Conservation (phyloP, 2,329 filamentous ascomycete species). For the Fusarium sp. region DNA sequence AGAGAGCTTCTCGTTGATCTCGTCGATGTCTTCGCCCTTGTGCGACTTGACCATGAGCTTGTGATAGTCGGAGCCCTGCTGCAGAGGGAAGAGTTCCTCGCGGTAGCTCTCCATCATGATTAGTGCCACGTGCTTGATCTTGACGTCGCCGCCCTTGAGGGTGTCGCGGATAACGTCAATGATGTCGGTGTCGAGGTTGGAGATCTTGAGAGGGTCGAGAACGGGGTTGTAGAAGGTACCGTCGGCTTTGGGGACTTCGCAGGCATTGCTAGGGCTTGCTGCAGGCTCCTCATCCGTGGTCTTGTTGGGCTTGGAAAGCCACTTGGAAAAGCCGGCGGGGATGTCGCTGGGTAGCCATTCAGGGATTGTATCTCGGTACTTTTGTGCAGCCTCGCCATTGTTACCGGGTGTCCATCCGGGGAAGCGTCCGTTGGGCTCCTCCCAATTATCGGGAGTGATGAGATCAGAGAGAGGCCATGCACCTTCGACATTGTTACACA, state of each 20-base stretch:
- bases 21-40: constrained; percentile 33
- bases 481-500: constrained; percentile 31
- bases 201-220: constrained; percentile 53
- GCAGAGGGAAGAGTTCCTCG: constrained; percentile 56
- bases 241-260: constrained; percentile 2
- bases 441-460: constrained; percentile 39
- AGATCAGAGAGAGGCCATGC: constrained; percentile 46
- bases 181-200: constrained; percentile 49
- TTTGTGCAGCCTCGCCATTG: constrained; percentile 29
- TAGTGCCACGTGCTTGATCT: constrained; percentile 57
- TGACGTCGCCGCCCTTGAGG: constrained; percentile 41
- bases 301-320: constrained; percentile 26
- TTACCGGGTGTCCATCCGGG: constrained; percentile 48
- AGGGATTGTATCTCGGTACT: constrained; percentile 40
- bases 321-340: constrained; percentile 44
- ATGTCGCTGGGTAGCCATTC: constrained; percentile 42
- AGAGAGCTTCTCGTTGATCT: constrained; percentile 41
- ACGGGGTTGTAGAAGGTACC: constrained; percentile 50
- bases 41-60: constrained; percentile 47
- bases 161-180: constrained; percentile 40
- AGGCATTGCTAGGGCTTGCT: background rate
- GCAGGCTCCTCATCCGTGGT: background rate
- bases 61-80: constrained; percentile 51
- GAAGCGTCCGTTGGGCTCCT: constrained; percentile 36
- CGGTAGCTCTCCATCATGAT: constrained; percentile 57